A percentile compares a stretch with the other conserved stretches of the same genome.
Evolutionary conservation across 192 early-diverging fungal species (phyloP).

Genomic region (Gonapodya prolifera): DNA sequence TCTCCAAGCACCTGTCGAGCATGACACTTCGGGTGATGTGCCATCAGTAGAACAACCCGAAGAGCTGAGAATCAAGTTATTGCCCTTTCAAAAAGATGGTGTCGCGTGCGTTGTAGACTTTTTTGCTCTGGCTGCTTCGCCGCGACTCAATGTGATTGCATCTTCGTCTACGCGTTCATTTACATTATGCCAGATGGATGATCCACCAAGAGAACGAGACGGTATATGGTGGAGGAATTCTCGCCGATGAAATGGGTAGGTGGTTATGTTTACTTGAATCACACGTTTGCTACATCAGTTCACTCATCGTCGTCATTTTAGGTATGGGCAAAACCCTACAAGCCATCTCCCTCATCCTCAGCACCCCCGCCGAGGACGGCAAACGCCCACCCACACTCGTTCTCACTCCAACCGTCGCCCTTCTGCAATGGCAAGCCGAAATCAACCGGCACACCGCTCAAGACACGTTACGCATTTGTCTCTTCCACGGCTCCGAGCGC

Average conservation of each 20-base stretch:
- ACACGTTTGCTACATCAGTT: background rate
- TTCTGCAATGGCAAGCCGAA: slow-evolving; percentile 66
- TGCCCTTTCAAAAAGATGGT: slow-evolving; percentile 83
- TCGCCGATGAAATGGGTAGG: slow-evolving; percentile 73
- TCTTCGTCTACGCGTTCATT: too few species aligned
- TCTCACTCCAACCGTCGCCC: slow-evolving; percentile 48
- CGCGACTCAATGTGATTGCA: too few species aligned
- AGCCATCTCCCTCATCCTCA: slow-evolving; percentile 47
- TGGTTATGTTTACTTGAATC: background rate
- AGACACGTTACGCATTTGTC: slow-evolving; percentile 37
- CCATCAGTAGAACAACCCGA: slow-evolving; percentile 41
- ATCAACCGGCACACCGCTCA: slow-evolving; percentile 38
- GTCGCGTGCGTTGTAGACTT: too few species aligned
- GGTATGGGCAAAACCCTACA: slow-evolving; percentile 71
- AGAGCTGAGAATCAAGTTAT: slow-evolving; percentile 52
- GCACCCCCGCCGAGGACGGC: slow-evolving; percentile 28
- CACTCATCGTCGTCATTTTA: background rate
- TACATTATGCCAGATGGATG: too few species aligned
- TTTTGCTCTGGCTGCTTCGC: too few species aligned
- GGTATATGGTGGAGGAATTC: slow-evolving; percentile 48
- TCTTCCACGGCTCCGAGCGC: slow-evolving; percentile 60
- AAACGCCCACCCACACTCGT: slow-evolving; percentile 54
- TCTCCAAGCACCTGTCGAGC: background rate
- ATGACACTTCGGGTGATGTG: background rate
- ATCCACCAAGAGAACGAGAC: slow-evolving; percentile 31